Evolutionary conservation across 2,329 filamentous ascomycete species (phyloP), one percentile per base, ranked within the genome.

Genomic region (Penicillium sp.): DNA sequence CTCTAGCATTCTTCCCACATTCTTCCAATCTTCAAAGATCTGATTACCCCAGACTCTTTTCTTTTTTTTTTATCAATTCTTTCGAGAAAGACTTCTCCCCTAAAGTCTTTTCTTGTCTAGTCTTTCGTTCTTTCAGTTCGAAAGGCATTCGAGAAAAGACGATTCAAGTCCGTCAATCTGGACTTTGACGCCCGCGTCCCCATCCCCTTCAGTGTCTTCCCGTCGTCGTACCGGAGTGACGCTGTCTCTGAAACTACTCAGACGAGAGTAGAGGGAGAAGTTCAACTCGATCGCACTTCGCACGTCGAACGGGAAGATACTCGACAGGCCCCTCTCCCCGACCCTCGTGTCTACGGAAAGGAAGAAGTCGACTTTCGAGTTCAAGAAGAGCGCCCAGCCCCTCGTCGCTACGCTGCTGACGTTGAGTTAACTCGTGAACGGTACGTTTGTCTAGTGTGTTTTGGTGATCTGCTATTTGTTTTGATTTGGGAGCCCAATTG

Each of bases 181-280:
- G 93, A 97, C 91, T 97, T 96, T 95, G 93, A 96, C 90, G 92
- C 93, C 83, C 90, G 92, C 82, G 90, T 97, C 82, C 91, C 93
- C 85, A 95, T 98, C 82, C 93, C 93, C 83, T 96, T 97, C 88
- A 97, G 92, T 90, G 90, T 97, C 90, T 97, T 98, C 88, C 93
- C 93, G 84, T 96, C 92, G 81, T 91, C 92, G 82, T 98, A 97
- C 86, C 87, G 90, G 81, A 88, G 84, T 84, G 85, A 86, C 82
- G 82, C 83, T 81, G 82, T 83, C 78, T 83, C 81, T 74, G 80
- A 84, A 76, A 80, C 83, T 78, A 87, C 86, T 79, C 80, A 85
- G 71, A 87, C 87, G 75, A 87, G 92, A 87, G 88, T 93, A 87
- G 91, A 96, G 87, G 86, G 90, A 83, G 88, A 93, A 82, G 86